Conservation (phyloP, 495 filamentous ascomycete species). For the Stereocaulon alpinum region DNA sequence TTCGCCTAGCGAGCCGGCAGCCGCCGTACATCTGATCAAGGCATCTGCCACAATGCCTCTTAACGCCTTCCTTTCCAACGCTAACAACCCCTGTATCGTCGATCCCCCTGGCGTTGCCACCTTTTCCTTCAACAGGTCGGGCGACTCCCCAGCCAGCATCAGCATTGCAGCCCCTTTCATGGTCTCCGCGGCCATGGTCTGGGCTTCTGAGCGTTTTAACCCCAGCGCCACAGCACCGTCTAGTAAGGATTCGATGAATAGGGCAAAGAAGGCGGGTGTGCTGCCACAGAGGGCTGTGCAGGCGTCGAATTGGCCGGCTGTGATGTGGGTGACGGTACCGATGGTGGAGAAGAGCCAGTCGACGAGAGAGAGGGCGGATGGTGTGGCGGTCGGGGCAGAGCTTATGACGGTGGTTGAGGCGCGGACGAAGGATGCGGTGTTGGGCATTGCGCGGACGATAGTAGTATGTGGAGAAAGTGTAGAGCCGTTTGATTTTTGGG, state of each 20-base stretch:
- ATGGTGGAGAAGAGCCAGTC: conserved; percentile 30
- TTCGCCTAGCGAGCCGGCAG: conserved; percentile 4
- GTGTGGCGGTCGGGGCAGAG: conserved; percentile 12
- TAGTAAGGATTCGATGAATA: conserved; percentile 22
- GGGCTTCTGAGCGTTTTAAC: conserved; percentile 19
- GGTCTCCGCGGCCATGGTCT: conserved; percentile 13
- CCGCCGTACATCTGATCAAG: conserved; percentile 10
- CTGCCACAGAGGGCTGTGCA: conserved; percentile 23
- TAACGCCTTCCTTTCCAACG: conserved; percentile 24
- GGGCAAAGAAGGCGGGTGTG: conserved; percentile 21
- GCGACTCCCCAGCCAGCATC: conserved; percentile 16
- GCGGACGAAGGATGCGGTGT: conserved; percentile 29
- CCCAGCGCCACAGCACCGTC: conserved; percentile 23
- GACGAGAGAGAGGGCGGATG: conserved; percentile 1
- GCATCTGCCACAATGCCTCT: conserved; percentile 14
- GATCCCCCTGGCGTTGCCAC: conserved; percentile 22
- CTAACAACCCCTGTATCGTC: conserved; percentile 22
- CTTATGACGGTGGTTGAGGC: conserved; percentile 21
- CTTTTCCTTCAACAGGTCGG: conserved; percentile 18
- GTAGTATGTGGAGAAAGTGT: conserved; percentile 9
- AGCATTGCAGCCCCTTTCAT: conserved; percentile 30
- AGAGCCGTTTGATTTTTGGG: not conserved
- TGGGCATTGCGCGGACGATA: conserved; percentile 25
- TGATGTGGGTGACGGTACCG: conserved; percentile 16
- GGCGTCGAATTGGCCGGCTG: conserved; percentile 19